Evolutionary conservation across 2,329 filamentous ascomycete genomes (phyloP).

Genomic region (Botryotinia globosa): DNA sequence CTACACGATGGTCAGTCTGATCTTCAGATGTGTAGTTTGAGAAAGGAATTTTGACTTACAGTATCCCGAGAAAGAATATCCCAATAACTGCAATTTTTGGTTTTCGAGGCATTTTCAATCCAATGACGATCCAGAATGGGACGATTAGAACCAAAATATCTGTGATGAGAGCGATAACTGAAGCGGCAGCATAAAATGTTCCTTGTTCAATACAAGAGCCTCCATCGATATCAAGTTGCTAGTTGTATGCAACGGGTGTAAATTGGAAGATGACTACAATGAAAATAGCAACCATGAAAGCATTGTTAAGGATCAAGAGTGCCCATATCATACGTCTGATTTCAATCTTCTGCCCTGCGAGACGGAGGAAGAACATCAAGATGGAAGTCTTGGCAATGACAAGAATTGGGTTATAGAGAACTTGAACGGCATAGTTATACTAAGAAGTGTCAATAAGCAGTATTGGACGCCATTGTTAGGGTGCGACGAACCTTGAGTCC

Average conservation of each 20-base stretch:
- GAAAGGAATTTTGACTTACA: background rate
- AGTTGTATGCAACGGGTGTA: background rate
- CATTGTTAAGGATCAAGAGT: background rate
- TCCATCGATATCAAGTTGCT: background rate
- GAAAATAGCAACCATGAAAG: background rate
- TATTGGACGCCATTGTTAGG: background rate
- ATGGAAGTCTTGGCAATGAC: background rate
- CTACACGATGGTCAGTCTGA: background rate
- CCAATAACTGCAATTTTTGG: background rate
- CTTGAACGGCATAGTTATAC: background rate
- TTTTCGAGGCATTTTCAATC: conserved; percentile 8
- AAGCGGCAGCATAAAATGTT: background rate
- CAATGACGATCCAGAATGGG: conserved; percentile 1
- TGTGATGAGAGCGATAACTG: background rate
- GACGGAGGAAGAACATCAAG: background rate
- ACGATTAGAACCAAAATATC: background rate
- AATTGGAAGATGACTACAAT: background rate
- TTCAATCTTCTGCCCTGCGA: background rate
- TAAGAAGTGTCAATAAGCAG: background rate
- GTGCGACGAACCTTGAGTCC: background rate
- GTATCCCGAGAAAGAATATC: background rate
- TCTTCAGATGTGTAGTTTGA: background rate
- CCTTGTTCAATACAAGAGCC: background rate
- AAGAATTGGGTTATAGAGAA: background rate
- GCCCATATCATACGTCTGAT: background rate